These are phyloP conservation scores for Triticum turgidum DNA, from an alignment of 176 grass and related monocot species.

Conservation along the genomic window DNA sequence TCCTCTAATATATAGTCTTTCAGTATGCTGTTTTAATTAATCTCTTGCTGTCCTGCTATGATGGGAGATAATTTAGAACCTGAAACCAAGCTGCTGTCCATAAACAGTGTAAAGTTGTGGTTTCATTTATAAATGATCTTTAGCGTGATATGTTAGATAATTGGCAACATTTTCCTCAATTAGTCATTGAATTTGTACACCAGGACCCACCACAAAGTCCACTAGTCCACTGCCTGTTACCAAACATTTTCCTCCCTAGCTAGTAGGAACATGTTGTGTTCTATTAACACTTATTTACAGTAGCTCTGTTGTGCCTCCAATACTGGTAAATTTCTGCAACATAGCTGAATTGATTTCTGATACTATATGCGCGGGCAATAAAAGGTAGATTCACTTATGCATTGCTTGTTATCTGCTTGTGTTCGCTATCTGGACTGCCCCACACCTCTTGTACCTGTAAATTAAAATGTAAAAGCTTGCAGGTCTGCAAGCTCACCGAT, in stretches of 20 bases:
- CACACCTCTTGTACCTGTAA: not conserved
- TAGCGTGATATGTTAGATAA: not conserved
- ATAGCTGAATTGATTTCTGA: not conserved
- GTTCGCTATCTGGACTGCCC: not conserved
- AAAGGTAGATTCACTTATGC: not conserved
- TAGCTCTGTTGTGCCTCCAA: not conserved
- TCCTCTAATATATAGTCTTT: not conserved
- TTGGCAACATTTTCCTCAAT: not conserved
- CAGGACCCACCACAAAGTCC: not conserved
- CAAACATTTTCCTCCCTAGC: not conserved
- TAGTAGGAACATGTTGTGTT: not conserved
- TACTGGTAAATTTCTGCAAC: slow-evolving; percentile 4
- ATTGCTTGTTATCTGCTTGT: not conserved
- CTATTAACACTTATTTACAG: not conserved
- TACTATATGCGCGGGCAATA: not conserved
- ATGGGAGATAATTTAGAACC: not conserved
- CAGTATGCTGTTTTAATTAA: not conserved
- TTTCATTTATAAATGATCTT: not conserved
- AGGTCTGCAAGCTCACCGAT: slow-evolving; percentile 1
- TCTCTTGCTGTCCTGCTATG: not conserved
- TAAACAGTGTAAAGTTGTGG: not conserved
- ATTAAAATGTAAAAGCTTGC: slow-evolving; percentile 7
- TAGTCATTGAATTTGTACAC: slow-evolving; percentile 6
- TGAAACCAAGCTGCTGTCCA: not conserved
- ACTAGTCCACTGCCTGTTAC: not conserved